Evolutionary conservation across 148 eudicot genomes (phyloP), one percentile per base, ranked within the genome.

Genomic region (Heliosperma pusillum): DNA sequence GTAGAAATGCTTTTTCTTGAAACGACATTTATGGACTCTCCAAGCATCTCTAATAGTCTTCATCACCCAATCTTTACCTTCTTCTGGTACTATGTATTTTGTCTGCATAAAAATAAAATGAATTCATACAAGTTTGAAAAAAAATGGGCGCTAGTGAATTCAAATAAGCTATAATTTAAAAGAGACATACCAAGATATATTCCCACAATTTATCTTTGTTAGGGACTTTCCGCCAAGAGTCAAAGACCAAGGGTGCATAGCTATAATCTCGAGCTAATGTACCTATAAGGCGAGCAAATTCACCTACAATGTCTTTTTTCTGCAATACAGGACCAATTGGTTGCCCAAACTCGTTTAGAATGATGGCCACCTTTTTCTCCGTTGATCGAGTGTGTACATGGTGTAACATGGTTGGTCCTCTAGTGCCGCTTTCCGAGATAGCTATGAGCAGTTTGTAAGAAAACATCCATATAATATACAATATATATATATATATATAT

Each of bases 321-420:
- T 40, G 21, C 2, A 17, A 6, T n/a, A 42, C 11, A 10, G 67
- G 74, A 27, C 64, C 27, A 25, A 71, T 53, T 7, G 50, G 74
- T 33, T 71, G 52, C 12, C 74, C 74, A 57, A 52, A 71, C 47
- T 71, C 74, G 57, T 71, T 71, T 1, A 29, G 21, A 19, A 71
- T 71, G 21, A 71, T 71, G 19, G 59, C 17, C 36, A 19, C 3
- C 17, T 50, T 63, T 2, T 71, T 27, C 13, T 71, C 47, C 17
- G 20, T n/a, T 8, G 55, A 4, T 21, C 50, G 47, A 3, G 20
- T 55, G 30, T 71, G 74, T 6, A 71, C 74, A 30, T 30, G 16
- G 57, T 71, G 74, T 50, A 71, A 29, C 74, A 71, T 71, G 20
- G 64, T 55, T 27, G 74, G 47, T 3, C 74, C 25, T 73, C 76